Evolutionary conservation across 441 rosid species (phyloP).

Genomic region (Pelargonium citronellum): DNA sequence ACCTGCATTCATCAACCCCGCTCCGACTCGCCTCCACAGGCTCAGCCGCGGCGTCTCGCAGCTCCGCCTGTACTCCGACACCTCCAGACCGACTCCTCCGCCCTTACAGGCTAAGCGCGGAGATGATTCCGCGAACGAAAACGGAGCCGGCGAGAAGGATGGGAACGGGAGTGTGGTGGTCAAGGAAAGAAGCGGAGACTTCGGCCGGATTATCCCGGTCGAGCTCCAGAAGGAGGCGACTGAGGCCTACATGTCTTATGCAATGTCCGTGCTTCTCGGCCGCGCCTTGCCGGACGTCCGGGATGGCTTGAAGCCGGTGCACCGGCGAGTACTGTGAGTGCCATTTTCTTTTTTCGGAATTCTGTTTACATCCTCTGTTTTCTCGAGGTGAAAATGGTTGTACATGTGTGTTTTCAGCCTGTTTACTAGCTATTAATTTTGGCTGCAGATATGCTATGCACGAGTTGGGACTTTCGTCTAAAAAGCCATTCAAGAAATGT

Average conservation of each 20-base stretch:
- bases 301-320: conserved; percentile 91
- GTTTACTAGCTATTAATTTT: not conserved
- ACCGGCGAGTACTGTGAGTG: conserved; percentile 75
- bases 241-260: conserved; percentile 78
- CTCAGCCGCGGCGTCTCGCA: conserved; percentile 26
- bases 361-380: not conserved
- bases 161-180: conserved; percentile 29
- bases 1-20: not conserved
- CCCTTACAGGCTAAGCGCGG: conserved; percentile 21
- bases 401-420: not conserved
- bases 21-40: conserved; percentile 18
- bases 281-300: conserved; percentile 88
- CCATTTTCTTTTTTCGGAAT: not conserved
- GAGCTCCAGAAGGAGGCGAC: conserved; percentile 93
- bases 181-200: conserved; percentile 27
- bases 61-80: conserved; percentile 32
- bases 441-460: conserved; percentile 79
- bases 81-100: conserved; percentile 15
- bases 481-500: conserved; percentile 89
- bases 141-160: conserved; percentile 15
- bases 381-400: not conserved
- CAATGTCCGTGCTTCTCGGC: conserved; percentile 87
- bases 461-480: conserved; percentile 82
- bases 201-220: conserved; percentile 45
- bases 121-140: conserved; percentile 17